Conservation (phyloP, 257 asterid species). For the Craterostigma plantagineum region DNA sequence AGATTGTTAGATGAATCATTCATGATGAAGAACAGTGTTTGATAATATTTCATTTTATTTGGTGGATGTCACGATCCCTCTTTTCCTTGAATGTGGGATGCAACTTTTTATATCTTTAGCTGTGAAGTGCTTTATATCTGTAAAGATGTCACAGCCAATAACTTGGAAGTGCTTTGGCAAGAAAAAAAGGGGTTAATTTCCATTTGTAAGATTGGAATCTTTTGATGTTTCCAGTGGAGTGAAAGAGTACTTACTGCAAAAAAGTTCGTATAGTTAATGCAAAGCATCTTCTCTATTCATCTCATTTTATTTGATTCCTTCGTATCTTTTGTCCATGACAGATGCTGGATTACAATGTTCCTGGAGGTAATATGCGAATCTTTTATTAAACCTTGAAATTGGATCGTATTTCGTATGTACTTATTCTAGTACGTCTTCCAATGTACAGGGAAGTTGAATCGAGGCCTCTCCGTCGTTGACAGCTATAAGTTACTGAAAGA, state of each 20-base stretch:
- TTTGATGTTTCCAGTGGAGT: neutral
- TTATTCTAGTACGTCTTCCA: conserved; percentile 5
- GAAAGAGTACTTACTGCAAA: neutral
- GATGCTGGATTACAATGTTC: conserved; percentile 96
- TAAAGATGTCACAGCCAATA: conserved; percentile 11
- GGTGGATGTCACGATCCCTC: too few relatives aligned
- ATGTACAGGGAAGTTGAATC: conserved; percentile 81
- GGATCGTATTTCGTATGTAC: conserved; percentile 2
- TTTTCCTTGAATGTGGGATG: conserved; percentile 15
- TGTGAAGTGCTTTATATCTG: conserved; percentile 13
- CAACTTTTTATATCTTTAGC: conserved; percentile 5
- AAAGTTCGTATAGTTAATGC: neutral
- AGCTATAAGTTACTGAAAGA: conserved; percentile 72
- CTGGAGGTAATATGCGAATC: conserved; percentile 51
- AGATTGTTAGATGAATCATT: too few relatives aligned
- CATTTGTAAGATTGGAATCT: conserved; percentile 2
- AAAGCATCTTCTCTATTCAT: conserved; percentile 5
- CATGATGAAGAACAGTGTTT: too few relatives aligned
- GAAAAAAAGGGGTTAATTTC: conserved; percentile 2
- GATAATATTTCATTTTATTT: too few relatives aligned
- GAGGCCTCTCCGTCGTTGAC: conserved; percentile 88
- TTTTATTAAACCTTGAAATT: conserved; percentile 2
- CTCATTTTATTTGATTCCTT: conserved; percentile 7
- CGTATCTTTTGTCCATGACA: conserved; percentile 21
- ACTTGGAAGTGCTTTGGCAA: conserved; percentile 5